phyloP scores from a whole-genome alignment of 2,329 filamentous ascomycete genomes.

The Fusarium goolgardi region DNA sequence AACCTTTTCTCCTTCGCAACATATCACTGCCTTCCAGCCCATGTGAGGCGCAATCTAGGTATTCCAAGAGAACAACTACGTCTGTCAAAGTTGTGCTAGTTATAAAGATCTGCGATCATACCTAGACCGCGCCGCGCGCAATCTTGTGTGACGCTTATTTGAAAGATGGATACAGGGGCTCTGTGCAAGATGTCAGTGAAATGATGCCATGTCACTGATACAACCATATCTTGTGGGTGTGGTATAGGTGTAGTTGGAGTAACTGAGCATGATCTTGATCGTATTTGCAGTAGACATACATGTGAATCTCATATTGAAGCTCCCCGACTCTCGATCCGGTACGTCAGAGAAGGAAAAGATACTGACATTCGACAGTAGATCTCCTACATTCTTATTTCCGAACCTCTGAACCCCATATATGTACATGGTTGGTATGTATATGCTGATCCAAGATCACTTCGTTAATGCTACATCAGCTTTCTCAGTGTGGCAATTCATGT shows the following conservation, averaged over 20 bases:
- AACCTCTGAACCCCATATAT: no score
- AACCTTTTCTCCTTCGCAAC: not conserved
- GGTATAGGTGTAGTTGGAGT: slow-evolving; percentile 1
- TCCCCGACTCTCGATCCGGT: not conserved
- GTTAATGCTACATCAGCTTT: not conserved
- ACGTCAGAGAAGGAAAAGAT: not conserved
- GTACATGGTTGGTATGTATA: not conserved
- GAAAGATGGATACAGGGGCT: slow-evolving; percentile 68
- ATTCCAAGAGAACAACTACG: not conserved
- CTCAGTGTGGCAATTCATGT: not conserved
- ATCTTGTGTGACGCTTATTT: slow-evolving; percentile 74
- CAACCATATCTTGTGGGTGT: slow-evolving; percentile 53
- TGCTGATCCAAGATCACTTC: not conserved
- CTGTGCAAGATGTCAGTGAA: slow-evolving; percentile 70
- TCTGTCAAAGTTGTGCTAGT: slow-evolving; percentile 68
- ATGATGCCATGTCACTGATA: slow-evolving; percentile 54
- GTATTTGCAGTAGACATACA: not conserved
- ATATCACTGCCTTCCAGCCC: not conserved
- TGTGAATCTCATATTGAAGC: not conserved
- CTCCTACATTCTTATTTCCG: not conserved
- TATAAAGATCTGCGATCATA: slow-evolving; percentile 73
- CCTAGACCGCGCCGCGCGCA: slow-evolving; percentile 73
- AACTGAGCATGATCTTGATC: not conserved
- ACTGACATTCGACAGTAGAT: not conserved
- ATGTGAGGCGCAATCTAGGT: not conserved